Evolutionary conservation across 352 stramenopile genomes (phyloP).

Genomic region (Globisporangium camurandrum): DNA sequence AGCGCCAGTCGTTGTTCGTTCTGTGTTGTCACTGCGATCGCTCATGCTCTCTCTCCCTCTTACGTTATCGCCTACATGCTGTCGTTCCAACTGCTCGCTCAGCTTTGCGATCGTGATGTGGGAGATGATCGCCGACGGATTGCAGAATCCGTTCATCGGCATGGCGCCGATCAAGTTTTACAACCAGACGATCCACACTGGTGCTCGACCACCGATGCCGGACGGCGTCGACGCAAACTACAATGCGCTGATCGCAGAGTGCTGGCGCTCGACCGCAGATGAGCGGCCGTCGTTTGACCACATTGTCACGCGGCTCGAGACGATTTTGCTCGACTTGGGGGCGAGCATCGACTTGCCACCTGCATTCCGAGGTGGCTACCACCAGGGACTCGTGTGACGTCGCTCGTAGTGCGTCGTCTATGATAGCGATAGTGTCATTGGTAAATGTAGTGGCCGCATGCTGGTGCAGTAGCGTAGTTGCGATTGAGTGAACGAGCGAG

Average conservation of each 20-base stretch:
- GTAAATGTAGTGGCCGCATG: too few relatives aligned
- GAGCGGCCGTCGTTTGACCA: slow-evolving; percentile 70
- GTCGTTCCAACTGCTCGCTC: too few relatives aligned
- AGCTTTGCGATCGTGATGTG: slow-evolving; percentile 89
- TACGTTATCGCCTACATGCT: too few relatives aligned
- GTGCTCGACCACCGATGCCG: slow-evolving; percentile 61
- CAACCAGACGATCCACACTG: slow-evolving; percentile 80
- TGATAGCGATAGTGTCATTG: too few relatives aligned
- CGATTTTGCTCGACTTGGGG: slow-evolving; percentile 59
- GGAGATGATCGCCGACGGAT: slow-evolving; percentile 80
- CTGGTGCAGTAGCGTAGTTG: too few relatives aligned
- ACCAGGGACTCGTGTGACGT: slow-evolving; percentile 60
- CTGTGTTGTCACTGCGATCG: neutral
- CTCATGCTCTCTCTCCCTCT: too few relatives aligned
- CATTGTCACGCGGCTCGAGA: slow-evolving; percentile 72
- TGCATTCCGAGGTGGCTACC: slow-evolving; percentile 80
- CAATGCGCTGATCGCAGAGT: slow-evolving; percentile 68
- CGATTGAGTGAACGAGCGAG: too few relatives aligned
- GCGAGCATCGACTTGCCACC: slow-evolving; percentile 77
- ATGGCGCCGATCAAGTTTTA: slow-evolving; percentile 90
- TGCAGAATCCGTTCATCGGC: slow-evolving; percentile 83
- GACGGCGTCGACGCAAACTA: slow-evolving; percentile 66
- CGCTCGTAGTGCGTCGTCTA: too few relatives aligned
- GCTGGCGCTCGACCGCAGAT: slow-evolving; percentile 72
- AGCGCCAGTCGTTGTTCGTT: neutral